Conservation (phyloP, 176 grass and related monocot species). For the Rhynchospora tenuis region DNA sequence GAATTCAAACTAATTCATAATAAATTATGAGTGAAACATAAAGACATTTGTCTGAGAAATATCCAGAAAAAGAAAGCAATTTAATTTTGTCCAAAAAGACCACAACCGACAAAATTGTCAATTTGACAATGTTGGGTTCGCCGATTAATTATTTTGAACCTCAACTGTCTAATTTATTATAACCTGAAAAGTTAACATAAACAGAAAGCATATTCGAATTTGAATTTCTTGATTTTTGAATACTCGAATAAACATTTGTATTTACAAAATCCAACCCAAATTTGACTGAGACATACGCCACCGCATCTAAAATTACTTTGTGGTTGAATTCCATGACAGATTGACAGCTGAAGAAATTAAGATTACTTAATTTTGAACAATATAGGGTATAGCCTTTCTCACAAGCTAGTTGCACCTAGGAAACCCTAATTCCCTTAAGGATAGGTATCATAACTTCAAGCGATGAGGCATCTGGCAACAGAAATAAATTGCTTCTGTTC, state of each 20-base stretch:
- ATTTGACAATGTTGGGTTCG: neutral
- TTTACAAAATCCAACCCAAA: neutral
- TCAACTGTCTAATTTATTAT: neutral
- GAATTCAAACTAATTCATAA: too few species aligned
- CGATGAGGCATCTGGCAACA: neutral
- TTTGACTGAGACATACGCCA: neutral
- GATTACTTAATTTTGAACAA: neutral
- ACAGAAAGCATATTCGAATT: neutral
- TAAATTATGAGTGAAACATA: neutral
- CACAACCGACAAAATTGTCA: neutral
- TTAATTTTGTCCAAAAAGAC: neutral
- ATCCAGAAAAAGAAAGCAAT: neutral
- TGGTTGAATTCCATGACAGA: neutral
- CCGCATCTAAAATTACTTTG: neutral
- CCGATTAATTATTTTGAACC: neutral
- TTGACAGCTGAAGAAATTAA: neutral
- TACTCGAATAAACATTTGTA: neutral
- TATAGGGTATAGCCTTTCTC: neutral
- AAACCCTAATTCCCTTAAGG: neutral
- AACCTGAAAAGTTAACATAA: neutral
- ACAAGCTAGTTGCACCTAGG: neutral
- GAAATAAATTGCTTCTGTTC: constrained; percentile 5
- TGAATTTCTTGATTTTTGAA: neutral
- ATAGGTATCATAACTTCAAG: neutral
- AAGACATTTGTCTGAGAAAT: neutral